Base-by-base conservation (phyloP, 495 filamentous ascomycete genomes). In the Pyrenula aspistea region DNA sequence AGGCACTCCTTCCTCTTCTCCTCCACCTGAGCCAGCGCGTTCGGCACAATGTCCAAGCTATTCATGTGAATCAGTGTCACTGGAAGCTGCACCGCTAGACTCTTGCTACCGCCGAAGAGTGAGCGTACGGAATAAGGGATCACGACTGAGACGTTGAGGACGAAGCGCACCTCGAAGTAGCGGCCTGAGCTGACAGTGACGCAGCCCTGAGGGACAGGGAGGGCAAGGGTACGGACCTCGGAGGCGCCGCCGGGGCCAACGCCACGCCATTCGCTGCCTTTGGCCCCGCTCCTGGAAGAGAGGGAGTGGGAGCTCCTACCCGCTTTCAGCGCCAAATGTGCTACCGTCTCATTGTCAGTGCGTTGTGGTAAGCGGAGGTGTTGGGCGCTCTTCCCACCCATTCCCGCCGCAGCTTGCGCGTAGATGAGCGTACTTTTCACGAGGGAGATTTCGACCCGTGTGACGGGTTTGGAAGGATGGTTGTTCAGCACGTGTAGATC, bases 21-120 rank as follows among this genome's bases (percentile, higher is more conserved):
- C 56, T 78, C 75, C 10, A 82, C 79, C 65, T 80, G 78, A 2
- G 72, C 68, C 10, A 82, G 67, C n/a, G 76, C 74, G 57, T 82
- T 82, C 2, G 80, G 77, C 23, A 79, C 72, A n/a, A 82, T 77
- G 53, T 82, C 80, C 54, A 81, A 73, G 22, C 79, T 79, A 62
- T 81, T 81, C 73, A 76, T 81, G 63, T 81, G 77, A 47, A 81
- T 73, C 50, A 81, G 72, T 1, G 74, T 77, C 52, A 81, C 71
- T 12, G 78, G 77, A 19, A 82, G 62, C 60, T 81, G 80, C 12
- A 81, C 71, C 25, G 68, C 69, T 53, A 81, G 66, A 20, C 70
- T 64, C 57, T 73, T 80, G 55, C 70, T 74, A 42, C 22, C 52
- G 23, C 12, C 63, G n/a, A n/a, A n/a, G 36, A 4, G 20, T 55